Conservation (phyloP, 2,329 filamentous ascomycete genomes). For the Fusarium sp. region DNA sequence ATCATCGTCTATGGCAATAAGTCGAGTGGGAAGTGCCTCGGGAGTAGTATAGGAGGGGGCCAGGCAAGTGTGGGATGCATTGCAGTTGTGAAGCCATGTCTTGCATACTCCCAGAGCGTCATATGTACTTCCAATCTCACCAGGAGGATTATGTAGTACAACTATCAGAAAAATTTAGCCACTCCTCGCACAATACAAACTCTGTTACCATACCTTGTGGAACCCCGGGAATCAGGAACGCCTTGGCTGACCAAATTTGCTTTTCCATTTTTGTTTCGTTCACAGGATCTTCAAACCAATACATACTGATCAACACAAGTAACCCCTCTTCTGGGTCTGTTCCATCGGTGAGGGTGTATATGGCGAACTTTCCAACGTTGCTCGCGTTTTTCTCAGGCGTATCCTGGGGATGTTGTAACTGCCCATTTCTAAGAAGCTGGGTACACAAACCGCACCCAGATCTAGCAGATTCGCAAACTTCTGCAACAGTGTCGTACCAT, state of each 20-base stretch:
- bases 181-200: not conserved
- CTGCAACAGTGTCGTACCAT: not conserved
- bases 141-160: too few relatives aligned
- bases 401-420: not conserved
- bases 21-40: not conserved
- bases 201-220: not conserved
- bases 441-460: not conserved
- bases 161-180: not conserved
- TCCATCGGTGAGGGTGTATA: not conserved
- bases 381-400: not conserved
- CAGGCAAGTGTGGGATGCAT: not conserved
- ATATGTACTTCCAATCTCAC: too few relatives aligned
- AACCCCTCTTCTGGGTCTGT: not conserved
- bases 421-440: not conserved
- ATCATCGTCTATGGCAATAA: not conserved
- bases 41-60: fast-evolving
- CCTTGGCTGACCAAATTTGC: not conserved
- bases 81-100: not conserved
- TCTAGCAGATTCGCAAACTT: not conserved
- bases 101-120: not conserved
- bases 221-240: not conserved
- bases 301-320: not conserved
- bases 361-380: not conserved
- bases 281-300: not conserved
- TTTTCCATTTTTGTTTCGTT: not conserved